Evolutionary conservation across 371 early-diverging fungal species (phyloP), one percentile per base, ranked within the genome.

Genomic region (Parasitella parasitica): DNA sequence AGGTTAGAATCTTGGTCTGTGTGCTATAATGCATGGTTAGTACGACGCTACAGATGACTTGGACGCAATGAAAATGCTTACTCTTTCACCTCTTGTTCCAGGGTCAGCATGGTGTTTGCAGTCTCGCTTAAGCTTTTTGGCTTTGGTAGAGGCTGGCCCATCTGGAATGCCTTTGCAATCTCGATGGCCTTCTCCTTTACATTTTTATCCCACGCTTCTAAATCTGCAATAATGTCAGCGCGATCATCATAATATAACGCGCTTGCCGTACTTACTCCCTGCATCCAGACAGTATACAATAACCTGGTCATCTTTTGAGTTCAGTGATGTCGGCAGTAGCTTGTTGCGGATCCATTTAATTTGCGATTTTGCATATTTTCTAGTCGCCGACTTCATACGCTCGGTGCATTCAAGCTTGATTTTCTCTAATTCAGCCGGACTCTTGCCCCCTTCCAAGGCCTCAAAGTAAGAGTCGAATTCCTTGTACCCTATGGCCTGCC

Each of bases 331-430:
- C 26, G 89, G 90, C 28, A 93, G 54, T 15, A 95, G 72, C 48
- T 93, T 93, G 70, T 95, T 95, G 39, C 86, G 82, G 22, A 97
- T 94, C 97, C 97, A 97, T 12, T 84, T 74, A 0, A 94, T 85
- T 69, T 97, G 97, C 18, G 88, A 75, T 63, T 91, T 87, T 12
- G 97, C 95, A 72, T 97, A 97, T 56, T 90, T 83, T 43, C 95
- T 70, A 12, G 96, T 97, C 4, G 85, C 88, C 0, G 75, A 67
- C 67, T 95, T 97, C 96, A 97, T 96, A 1, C 75, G 73, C 46
- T 91, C 91, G 27, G 92, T 74, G 37, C 88, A 85, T 35, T 83
- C 76, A 5, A 46, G 12, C 24, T 79, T 77, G 32, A 89, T 77
- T 4, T 67, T 63, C 12, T 77, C 76, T 6, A 86, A 54, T 5